Evolutionary conservation across 2,329 filamentous ascomycete species (phyloP), one percentile per base, ranked within the genome.

Genomic region (Alternaria sp.): DNA sequence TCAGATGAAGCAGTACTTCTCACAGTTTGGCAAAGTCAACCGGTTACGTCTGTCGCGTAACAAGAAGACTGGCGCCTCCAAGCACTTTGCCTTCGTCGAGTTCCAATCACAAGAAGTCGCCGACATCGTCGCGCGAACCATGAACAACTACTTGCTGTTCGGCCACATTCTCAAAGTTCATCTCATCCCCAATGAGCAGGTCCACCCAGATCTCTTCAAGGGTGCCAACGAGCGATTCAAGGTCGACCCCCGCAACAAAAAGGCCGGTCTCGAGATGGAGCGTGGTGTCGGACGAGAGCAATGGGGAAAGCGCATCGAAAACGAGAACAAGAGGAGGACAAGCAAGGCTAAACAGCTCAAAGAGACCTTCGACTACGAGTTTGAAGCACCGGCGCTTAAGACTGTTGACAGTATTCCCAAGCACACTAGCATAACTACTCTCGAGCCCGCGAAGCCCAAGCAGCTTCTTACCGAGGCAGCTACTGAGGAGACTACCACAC

Each of bases 131-230:
- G 90, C 92, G 51, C 92, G 93, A 82, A 97, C 95, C 22, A 99
- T 99, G 95, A 89, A 97, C 84, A 96, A 94, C 81, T 99, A 99
- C 81, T 88, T 98, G 40, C 86, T 99, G 75, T 98, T 97, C 78
- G 92, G 93, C 6, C 94, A 97, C 78, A 91, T 98, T 64, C 85
- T 99, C 70, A 94, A 96, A 80, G 94, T 94, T 80, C 92, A 92
- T 76, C 83, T 89, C 25, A 86, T 97, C 4, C 88, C 92, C 4
- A 83, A 88, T 59, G 92, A 92, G 62, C 89, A 94, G 75, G 83
- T 97, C 44, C 92, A 96, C 77, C 85, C 89, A 25, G 86, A 92
- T 63, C 83, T 97, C 54, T 98, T 93, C 88, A 93, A 95, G 82
- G 93, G 93, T 38, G 92, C 93, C 73, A 94, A 96, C 80, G 89